phyloP scores from a whole-genome alignment of 2,329 filamentous ascomycete species.

The Xylaria sp. region DNA sequence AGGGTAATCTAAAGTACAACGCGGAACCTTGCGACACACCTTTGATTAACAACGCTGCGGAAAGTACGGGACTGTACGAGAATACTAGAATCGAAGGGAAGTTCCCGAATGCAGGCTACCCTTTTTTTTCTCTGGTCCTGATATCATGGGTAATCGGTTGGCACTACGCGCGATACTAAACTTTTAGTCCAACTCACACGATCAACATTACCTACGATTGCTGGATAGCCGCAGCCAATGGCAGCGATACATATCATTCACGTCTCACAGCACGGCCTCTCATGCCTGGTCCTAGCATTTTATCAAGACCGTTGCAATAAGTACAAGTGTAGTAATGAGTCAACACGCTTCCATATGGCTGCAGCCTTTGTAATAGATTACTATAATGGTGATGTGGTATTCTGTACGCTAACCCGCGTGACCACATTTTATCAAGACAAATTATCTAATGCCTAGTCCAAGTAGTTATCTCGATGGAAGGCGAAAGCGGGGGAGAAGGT shows the following conservation, averaged over 20 bases:
- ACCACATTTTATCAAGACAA: background rate
- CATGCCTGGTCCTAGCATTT: background rate
- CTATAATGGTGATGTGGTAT: background rate
- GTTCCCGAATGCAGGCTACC: background rate
- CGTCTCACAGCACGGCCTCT: background rate
- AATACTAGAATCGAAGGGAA: background rate
- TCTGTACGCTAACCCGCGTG: background rate
- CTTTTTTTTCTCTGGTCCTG: background rate
- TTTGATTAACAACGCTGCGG: background rate
- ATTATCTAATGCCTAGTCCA: background rate
- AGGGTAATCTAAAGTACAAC: background rate
- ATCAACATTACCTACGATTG: constrained; percentile 1
- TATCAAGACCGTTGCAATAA: background rate
- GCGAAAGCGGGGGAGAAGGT: background rate
- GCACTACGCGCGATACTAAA: background rate
- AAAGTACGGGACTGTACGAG: background rate
- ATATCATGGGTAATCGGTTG: background rate
- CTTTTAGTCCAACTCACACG: background rate
- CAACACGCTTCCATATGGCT: background rate
- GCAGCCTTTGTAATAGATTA: background rate
- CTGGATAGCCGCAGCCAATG: constrained; percentile 8
- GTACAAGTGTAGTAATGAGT: background rate
- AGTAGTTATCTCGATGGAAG: background rate
- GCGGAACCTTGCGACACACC: too few species aligned
- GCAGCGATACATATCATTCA: constrained; percentile 5